Evolutionary conservation across 108 stramenopile genomes (phyloP).

Genomic region (Chaetoceros muelleri): DNA sequence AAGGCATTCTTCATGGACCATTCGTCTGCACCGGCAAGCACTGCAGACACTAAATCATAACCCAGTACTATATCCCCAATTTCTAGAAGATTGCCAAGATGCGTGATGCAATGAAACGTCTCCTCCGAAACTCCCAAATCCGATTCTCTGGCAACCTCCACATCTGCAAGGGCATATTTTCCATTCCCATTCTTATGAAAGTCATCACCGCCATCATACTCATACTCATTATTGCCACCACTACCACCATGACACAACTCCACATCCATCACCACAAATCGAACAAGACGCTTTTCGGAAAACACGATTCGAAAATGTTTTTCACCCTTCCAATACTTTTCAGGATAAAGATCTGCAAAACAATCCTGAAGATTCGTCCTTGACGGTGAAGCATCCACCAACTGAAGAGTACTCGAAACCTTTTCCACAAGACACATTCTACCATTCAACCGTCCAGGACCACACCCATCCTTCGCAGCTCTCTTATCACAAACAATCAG

Average conservation of each 20-base stretch:
- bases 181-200: constrained; percentile 11
- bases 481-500: constrained; percentile 74
- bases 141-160: constrained; percentile 80
- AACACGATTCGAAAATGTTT: constrained; percentile 53
- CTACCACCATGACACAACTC: constrained; percentile 43
- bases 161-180: constrained; percentile 86
- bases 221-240: constrained; percentile 10
- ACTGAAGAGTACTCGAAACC: constrained; percentile 45
- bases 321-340: constrained; percentile 69
- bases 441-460: constrained; percentile 64
- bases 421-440: constrained; percentile 59
- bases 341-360: constrained; percentile 35
- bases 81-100: constrained; percentile 86
- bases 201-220: constrained; percentile 3
- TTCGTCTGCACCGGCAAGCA: constrained; percentile 39
- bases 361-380: constrained; percentile 14
- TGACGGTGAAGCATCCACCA: constrained; percentile 64
- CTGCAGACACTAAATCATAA: constrained; percentile 74
- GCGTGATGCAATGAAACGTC: constrained; percentile 74
- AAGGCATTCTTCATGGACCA: constrained; percentile 35
- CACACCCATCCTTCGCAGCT: constrained; percentile 21
- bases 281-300: constrained; percentile 51
- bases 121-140: constrained; percentile 91
- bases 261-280: constrained; percentile 90
- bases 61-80: constrained; percentile 93